Conservation (phyloP, 352 stramenopile genomes). For the Phytophthora niederhauseri region DNA sequence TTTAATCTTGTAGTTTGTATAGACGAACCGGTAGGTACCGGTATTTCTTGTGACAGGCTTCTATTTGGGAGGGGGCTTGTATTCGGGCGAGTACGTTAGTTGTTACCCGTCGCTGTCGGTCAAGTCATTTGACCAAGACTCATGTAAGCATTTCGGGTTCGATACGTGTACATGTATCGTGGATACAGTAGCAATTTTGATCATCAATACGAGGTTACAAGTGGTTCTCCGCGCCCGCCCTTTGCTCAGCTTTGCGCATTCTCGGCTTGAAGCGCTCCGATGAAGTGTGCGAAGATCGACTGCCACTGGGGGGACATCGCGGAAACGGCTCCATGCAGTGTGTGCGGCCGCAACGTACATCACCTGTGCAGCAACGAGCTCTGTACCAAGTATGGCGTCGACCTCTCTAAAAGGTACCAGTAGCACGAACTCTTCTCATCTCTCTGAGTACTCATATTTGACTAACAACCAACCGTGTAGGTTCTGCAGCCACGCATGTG, state of each 20-base stretch:
- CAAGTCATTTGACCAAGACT: too few species aligned
- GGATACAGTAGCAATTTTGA: too few species aligned
- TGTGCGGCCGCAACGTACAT: conserved; percentile 5
- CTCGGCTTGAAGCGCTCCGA: neutral
- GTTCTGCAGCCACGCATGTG: conserved; percentile 7
- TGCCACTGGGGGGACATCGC: conserved; percentile 5
- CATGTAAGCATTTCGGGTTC: too few species aligned
- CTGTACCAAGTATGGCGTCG: neutral
- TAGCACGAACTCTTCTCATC: neutral
- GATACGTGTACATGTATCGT: too few species aligned
- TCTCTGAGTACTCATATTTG: conserved; percentile 1
- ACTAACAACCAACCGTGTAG: conserved; percentile 1
- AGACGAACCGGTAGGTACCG: too few species aligned
- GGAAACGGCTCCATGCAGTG: conserved; percentile 6
- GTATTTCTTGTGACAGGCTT: too few species aligned
- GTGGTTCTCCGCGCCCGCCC: neutral
- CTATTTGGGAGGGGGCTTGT: too few species aligned
- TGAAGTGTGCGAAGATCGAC: conserved; percentile 10
- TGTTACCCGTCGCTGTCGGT: too few species aligned
- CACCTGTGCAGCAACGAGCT: conserved; percentile 13
- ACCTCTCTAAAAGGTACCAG: conserved; percentile 3
- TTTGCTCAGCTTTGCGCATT: neutral
- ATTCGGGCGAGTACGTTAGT: too few species aligned
- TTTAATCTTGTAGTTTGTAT: too few species aligned
- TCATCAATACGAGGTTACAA: too few species aligned